Conservation (phyloP, 345 rosid genomes). For the Passiflora organensis region DNA sequence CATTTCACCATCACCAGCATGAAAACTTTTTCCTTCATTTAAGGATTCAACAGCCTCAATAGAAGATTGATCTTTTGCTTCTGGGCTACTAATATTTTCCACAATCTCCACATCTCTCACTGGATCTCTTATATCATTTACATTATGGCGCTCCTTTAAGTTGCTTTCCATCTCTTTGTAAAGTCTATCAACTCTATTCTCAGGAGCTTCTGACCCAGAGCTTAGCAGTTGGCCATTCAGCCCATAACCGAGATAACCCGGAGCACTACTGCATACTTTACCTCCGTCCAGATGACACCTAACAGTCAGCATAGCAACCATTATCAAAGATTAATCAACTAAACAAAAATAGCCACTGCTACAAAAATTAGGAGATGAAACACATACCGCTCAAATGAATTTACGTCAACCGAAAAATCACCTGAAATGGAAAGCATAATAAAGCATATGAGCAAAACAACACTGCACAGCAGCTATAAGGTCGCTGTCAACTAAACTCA, state of each 20-base stretch:
- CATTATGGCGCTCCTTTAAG: slow-evolving; percentile 13
- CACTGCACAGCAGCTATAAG: background rate
- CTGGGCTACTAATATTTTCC: slow-evolving; percentile 25
- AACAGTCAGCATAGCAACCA: slow-evolving; percentile 7
- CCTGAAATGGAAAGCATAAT: slow-evolving; percentile 35
- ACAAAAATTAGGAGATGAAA: background rate
- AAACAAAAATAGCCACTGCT: slow-evolving; percentile 3
- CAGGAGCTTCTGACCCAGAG: slow-evolving; percentile 23
- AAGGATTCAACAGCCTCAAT: slow-evolving; percentile 20
- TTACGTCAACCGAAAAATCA: slow-evolving; percentile 67
- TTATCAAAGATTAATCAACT: slow-evolving; percentile 1
- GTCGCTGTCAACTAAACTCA: background rate
- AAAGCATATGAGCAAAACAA: slow-evolving; percentile 13
- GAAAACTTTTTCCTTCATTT: slow-evolving; percentile 24
- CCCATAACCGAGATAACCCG: slow-evolving; percentile 27
- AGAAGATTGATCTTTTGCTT: slow-evolving; percentile 22
- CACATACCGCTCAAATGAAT: slow-evolving; percentile 46
- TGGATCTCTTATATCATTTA: slow-evolving; percentile 19
- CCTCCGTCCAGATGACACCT: slow-evolving; percentile 58
- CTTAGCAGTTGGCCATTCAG: slow-evolving; percentile 26
- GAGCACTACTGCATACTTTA: slow-evolving; percentile 29
- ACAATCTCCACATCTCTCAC: slow-evolving; percentile 39
- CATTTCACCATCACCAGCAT: slow-evolving; percentile 24
- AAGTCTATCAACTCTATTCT: slow-evolving; percentile 27
- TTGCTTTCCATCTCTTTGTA: slow-evolving; percentile 26